Base-by-base conservation (phyloP, 768 basidiomycete species). In the Grammothele lineata region DNA sequence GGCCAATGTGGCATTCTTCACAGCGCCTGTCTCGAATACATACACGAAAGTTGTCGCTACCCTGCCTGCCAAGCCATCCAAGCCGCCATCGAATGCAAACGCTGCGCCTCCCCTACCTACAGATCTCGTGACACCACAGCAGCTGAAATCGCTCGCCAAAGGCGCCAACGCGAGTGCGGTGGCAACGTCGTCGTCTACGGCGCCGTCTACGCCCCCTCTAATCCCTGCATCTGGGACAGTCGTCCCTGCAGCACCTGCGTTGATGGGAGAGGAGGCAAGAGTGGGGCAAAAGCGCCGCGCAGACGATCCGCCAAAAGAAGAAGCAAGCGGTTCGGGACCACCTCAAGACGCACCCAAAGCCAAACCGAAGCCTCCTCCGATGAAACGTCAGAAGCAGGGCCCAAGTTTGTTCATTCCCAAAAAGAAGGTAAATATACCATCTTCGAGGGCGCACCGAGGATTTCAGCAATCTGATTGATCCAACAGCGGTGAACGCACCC, bases 341-440 rank as follows among this genome's bases (percentile, higher is more conserved):
- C 6, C 48, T 17, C 27, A 18, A 19, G 11, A 37, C 27, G 14
- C 44, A 23, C 7, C 38, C 44, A 27, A 54, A 55, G 47, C 48
- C 56, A 1, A 60, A 36, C 51, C 65, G 1, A 62, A 49, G n/a
- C 66, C 54, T 15, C 64, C 58, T 15, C 62, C 61, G 2, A 54
- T 14, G 30, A 72, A 73, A 46, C 70, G 67, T 14, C 63, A 65
- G 19, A 75, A 75, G 51, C 67, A 67, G 55, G 66, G 62, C 12
- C 63, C 70, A 0, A 71, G 51, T 32, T 63, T 85, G 45, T 86
- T 87, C 59, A 85, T 86, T 47, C 83, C 84, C 1, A 85, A 77
- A 57, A 80, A 77, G 47, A 53, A 52, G n/a, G n/a, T n/a, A n/a
- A n/a, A n/a, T n/a, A n/a, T n/a, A n/a, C n/a, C n/a, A n/a, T n/a